Conservation (phyloP, 1,284 basidiomycete species). For the Pseudozyma sp. region DNA sequence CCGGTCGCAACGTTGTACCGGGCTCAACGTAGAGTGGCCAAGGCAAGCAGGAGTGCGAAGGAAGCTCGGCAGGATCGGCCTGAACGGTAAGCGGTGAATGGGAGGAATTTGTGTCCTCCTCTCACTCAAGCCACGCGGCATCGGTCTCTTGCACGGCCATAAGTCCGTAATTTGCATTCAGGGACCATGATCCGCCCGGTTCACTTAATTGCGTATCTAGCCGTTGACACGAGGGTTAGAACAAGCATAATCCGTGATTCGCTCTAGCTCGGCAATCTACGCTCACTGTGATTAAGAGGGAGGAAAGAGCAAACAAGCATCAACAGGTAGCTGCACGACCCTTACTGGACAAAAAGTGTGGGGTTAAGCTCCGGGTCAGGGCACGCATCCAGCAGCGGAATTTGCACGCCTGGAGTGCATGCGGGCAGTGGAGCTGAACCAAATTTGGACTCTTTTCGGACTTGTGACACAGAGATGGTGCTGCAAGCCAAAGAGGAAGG, state of each 20-base stretch:
- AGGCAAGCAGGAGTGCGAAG: background rate
- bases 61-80: background rate
- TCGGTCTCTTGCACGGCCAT: constrained; percentile 2
- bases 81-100: constrained; percentile 2
- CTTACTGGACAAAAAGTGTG: too few relatives aligned
- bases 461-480: background rate
- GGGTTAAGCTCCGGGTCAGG: too few relatives aligned
- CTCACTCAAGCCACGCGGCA: constrained; percentile 2
- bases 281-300: too few relatives aligned
- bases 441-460: background rate
- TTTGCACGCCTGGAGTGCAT: background rate
- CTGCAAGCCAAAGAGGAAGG: background rate
- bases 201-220: background rate
- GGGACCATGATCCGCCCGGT: background rate
- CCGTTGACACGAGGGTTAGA: background rate
- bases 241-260: too few relatives aligned
- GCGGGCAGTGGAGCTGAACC: too few relatives aligned
- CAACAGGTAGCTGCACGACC: too few relatives aligned
- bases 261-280: too few relatives aligned
- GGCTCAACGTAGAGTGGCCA: background rate
- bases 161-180: constrained; percentile 1
- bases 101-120: background rate
- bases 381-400: too few relatives aligned
- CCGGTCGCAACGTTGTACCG: background rate
- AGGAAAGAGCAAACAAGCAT: too few relatives aligned